Percentiles rank a stretch among this genome's conserved stretches.
phyloP scores from a whole-genome alignment of 805 yeast genomes.

The Brettanomyces naardenensis region DNA sequence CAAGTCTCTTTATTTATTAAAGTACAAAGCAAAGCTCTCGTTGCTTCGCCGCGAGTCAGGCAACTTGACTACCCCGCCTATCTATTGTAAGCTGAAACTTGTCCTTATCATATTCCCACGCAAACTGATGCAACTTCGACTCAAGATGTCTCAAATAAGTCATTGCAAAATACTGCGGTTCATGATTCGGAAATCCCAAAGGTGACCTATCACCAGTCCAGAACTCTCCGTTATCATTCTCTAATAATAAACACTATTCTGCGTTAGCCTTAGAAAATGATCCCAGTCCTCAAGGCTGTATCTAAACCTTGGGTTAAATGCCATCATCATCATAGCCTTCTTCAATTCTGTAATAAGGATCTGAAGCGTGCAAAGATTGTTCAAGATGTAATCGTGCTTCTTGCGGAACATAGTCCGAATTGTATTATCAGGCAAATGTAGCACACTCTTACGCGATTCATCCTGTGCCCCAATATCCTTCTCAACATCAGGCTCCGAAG shows the following conservation, averaged over 20 bases:
- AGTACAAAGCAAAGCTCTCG: no score
- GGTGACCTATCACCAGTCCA: slow-evolving; percentile 71
- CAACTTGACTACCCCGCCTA: no score
- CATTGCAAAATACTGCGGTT: slow-evolving; percentile 49
- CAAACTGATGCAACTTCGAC: slow-evolving; percentile 17
- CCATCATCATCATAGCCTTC: slow-evolving; percentile 24
- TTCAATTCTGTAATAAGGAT: slow-evolving; percentile 25
- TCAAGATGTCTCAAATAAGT: slow-evolving; percentile 21
- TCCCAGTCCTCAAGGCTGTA: slow-evolving; percentile 50
- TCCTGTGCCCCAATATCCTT: neutral
- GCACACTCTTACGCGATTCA: slow-evolving; percentile 3
- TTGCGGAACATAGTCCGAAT: slow-evolving; percentile 16
- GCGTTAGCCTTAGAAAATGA: slow-evolving; percentile 27
- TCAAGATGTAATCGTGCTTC: slow-evolving; percentile 19
- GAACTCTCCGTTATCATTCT: slow-evolving; percentile 24
- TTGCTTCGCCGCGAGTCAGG: no score
- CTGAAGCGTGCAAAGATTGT: slow-evolving; percentile 17
- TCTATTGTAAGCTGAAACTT: neutral
- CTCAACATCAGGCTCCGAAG: slow-evolving; percentile 1
- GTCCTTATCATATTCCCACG: slow-evolving; percentile 15
- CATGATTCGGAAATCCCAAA: slow-evolving; percentile 57
- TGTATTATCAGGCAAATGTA: slow-evolving; percentile 3
- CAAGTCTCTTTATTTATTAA: no score
- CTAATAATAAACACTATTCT: slow-evolving; percentile 11
- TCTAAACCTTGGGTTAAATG: slow-evolving; percentile 32